Evolutionary conservation across 2,329 filamentous ascomycete genomes (phyloP).

Genomic region (Cytospora mali): DNA sequence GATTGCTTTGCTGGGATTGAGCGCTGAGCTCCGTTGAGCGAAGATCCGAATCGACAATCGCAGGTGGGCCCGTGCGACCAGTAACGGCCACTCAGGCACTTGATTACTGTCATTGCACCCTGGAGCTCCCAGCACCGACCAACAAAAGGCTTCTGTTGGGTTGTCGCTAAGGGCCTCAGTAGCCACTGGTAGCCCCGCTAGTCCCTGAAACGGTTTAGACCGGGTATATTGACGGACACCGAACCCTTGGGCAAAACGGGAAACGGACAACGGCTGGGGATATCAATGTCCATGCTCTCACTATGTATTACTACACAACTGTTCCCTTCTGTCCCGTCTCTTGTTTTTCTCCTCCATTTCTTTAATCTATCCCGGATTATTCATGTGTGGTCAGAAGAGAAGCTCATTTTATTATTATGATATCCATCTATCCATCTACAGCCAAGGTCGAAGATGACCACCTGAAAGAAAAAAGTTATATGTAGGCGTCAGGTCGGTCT

Average conservation of each 20-base stretch:
- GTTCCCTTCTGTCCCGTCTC: no score
- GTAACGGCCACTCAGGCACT: not conserved
- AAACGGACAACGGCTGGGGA: constrained; percentile 9
- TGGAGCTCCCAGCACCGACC: constrained; percentile 19
- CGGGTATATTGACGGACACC: constrained; percentile 20
- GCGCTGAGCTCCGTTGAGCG: constrained; percentile 16
- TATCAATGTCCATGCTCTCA: no score
- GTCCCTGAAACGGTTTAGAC: constrained; percentile 12
- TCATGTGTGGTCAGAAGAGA: not conserved
- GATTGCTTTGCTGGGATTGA: constrained; percentile 12
- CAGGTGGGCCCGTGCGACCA: constrained; percentile 11
- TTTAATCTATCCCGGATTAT: no score
- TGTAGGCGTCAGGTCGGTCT: not conserved
- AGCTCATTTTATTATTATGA: constrained; percentile 15
- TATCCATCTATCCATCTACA: not conserved
- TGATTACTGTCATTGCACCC: not conserved
- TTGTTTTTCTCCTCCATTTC: no score
- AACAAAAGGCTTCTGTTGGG: constrained; percentile 28
- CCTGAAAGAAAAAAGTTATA: not conserved
- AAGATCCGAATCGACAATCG: constrained; percentile 23
- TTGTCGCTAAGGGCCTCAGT: constrained; percentile 9
- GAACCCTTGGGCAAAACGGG: constrained; percentile 11
- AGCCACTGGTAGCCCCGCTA: no score
- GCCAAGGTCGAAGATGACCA: not conserved
- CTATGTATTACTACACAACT: no score